Base-by-base conservation (phyloP, 805 yeast species). In the Clavispora vitiphila region DNA sequence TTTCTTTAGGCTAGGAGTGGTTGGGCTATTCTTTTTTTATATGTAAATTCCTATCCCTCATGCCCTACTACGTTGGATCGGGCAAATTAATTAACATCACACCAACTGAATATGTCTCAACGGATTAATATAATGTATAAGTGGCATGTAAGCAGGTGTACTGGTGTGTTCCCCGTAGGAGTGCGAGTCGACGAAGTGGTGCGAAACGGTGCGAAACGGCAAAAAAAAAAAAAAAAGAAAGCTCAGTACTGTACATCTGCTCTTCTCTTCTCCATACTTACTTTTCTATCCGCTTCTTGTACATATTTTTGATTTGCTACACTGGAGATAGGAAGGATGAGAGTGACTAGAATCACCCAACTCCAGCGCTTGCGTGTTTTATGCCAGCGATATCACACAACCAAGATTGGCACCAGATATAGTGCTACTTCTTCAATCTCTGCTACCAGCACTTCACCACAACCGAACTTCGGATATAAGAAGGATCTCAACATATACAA, bases 401-500 rank as follows among this genome's bases (percentile, higher is more conserved):
- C 23, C 4, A 29, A 29, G 12, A 29, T 29, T 29, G 32, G 32
- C 20, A 29, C 32, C 20, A 29, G 32, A 29, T 8, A 15, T 16
- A 29, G 32, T 12, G 32, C 20, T 12, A 29, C 32, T 8, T 29
- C 32, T 16, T 11, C 32, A 12, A 15, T 29, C 32, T 7, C 20
- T 15, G 20, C 32, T 8, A 15, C 32, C 20, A 29, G 20, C 32
- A 15, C 32, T 29, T 12, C 22, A 30, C 11, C 18, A 29, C 18
- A 22, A 8, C 19, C 20, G 4, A 29, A 29, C 14, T 29, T 40
- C 32, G 27, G 23, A 24, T 37, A 39, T 20, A 35, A 44, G 12
- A 37, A 24, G 16, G 50, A 50, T 15, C 36, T 48, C 14, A 38
- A 44, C 20, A 34, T 44, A 19, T 46, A 46, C 46, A 34, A 48